Evolutionary conservation across 306 rosid genomes (phyloP).

Genomic region (Fagus sylvatica): DNA sequence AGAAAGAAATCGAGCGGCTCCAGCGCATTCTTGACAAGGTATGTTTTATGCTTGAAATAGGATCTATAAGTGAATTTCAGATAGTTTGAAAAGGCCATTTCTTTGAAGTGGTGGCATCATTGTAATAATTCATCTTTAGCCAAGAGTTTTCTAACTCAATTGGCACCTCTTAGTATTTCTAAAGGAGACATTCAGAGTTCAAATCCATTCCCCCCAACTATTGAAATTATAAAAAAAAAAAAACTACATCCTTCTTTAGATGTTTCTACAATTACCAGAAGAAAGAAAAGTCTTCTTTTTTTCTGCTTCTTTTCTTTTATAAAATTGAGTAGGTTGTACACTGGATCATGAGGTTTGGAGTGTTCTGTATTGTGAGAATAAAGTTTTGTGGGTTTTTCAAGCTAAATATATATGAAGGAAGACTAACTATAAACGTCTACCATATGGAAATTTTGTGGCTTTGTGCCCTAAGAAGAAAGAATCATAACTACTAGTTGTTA

Average conservation of each 20-base stretch:
- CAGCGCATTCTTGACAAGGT: constrained; percentile 93
- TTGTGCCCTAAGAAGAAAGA: not conserved
- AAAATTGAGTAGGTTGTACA: not conserved
- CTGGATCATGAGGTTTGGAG: not conserved
- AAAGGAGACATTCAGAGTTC: too few relatives aligned
- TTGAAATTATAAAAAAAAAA: too few relatives aligned
- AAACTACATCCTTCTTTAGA: too few relatives aligned
- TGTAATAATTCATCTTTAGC: not conserved
- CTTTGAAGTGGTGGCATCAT: not conserved
- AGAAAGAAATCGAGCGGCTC: constrained; percentile 79
- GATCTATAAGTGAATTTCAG: not conserved
- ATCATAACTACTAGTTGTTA: not conserved
- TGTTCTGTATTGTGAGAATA: not conserved
- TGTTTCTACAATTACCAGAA: too few relatives aligned
- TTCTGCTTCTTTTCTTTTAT: not conserved
- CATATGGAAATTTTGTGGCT: not conserved
- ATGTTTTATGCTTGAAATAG: not conserved
- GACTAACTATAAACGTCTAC: not conserved
- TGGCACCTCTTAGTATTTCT: too few relatives aligned
- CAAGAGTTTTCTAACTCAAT: too few relatives aligned
- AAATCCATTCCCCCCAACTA: too few relatives aligned
- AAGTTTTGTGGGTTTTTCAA: not conserved
- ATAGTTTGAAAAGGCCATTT: not conserved
- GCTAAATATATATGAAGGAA: not conserved
- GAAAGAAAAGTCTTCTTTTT: not conserved